Base-by-base conservation (phyloP, 1,284 basidiomycete genomes). In the Apiotrichum laibachii region DNA sequence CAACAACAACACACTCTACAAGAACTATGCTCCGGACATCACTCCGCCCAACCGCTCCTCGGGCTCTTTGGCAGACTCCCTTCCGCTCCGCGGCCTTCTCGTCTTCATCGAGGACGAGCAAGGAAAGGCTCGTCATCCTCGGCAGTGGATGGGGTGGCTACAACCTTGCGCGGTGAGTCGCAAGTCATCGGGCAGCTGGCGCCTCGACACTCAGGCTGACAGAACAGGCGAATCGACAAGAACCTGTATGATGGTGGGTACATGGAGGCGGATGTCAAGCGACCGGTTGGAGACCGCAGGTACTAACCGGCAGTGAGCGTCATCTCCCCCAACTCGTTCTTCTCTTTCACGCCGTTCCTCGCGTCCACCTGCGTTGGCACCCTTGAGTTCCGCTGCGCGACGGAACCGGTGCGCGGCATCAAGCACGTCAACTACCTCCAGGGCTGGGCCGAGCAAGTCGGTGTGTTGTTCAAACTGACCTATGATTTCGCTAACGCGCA, bases 61-160 rank as follows among this genome's bases (percentile, higher is more conserved):
- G 26, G 26, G 26, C 26, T 31, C 26, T 31, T 31, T 4, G 26
- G 26, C 26, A 31, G 26, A 31, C 26, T 3, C 26, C 26, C 7
- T 31, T 31, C 42, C 7, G 42, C 16, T 18, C 18, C 16, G 9
- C 16, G 16, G 26, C 15, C 22, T 58, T 58, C 47, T 9, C 46
- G 11, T 21, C 48, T 13, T 34, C 53, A 10, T 9, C 15, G 10
- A 37, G 16, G 1, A n/a, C 33, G 2, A 50, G 21, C 3, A 62
- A 59, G 39, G 61, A 62, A 47, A 49, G 43, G 39, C 54, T 92
- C 26, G 85, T 92, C n/a, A 86, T 92, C 58, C 80, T 92, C 1
- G 90, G 90, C 2, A 88, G 86, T 10, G 90, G 90, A 22, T 92
- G 89, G 90, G 89, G 87, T 57, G 90, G 89, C 0, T 90, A 90